Base-by-base conservation (phyloP, 2,329 filamentous ascomycete species). In the Fusarium cyanostomum region DNA sequence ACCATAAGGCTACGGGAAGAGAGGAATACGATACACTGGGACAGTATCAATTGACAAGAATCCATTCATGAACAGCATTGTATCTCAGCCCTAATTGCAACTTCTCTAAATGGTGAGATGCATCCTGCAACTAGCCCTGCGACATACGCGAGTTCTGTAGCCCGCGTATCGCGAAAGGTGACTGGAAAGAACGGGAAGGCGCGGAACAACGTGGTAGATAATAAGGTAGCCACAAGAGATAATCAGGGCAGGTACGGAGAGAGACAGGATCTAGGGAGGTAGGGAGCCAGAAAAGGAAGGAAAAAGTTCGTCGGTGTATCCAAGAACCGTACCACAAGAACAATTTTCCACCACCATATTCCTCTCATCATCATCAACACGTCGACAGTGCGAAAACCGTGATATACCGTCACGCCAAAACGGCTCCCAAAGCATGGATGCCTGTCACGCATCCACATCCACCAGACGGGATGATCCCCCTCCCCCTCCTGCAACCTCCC, bases 41-140 rank as follows among this genome's bases (percentile, higher is more conserved):
- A 65, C 62, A 66, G 62, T 62, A 48, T 41, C 52, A 53, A 58
- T 59, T 50, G 15, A 28, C n/a, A 26, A 18, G 11, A 38, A 16
- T 10, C 11, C 37, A 30, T 46, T 52, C 52, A 51, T 43, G 24
- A 28, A 16, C 44, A 50, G 48, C 37, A 48, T 57, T 57, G 61
- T 43, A 37, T 49, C 46, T 65, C 62, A 65, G 62, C 62, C 62
- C 62, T 65, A 65, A 65, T 57, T 37, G 61, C 48, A 33, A 51
- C 61, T 65, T 64, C 62, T 65, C 52, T 39, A 65, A 66, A 35
- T 41, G 62, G 62, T 59, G 50, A 66, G 52, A 37, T 66, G 63
- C 63, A 66, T 66, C 21, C 63, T 66, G 63, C 59, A 59, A 64
- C 55, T 35, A 66, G 62, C 63, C 63, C 51, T 56, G 63, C 59